These are phyloP conservation scores for Bryoglossum gracile DNA, from an alignment of 495 filamentous ascomycete genomes.

Conservation along the genomic window DNA sequence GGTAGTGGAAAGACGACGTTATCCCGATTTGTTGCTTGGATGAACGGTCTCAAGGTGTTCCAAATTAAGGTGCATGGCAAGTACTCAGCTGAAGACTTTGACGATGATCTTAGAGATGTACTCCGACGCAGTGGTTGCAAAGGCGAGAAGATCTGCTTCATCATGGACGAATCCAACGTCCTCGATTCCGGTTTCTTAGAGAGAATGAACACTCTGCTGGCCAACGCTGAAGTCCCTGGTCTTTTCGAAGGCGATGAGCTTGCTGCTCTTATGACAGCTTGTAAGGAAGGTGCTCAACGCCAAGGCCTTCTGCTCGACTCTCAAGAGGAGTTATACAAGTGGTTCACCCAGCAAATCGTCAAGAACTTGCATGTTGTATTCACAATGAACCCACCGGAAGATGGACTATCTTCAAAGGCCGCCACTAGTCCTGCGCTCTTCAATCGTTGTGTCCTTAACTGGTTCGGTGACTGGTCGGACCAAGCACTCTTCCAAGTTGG, in stretches of 20 bases:
- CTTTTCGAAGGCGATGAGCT: slow-evolving; percentile 97
- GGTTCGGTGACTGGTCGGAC: slow-evolving; percentile 99
- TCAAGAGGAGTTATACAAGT: slow-evolving; percentile 97
- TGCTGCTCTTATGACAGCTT: slow-evolving; percentile 93
- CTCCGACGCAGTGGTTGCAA: slow-evolving; percentile 92
- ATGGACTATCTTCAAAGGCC: slow-evolving; percentile 88
- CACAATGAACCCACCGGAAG: slow-evolving; percentile 99
- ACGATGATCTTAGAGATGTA: slow-evolving; percentile 91
- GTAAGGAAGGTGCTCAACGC: slow-evolving; percentile 94
- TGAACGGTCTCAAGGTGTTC: slow-evolving; percentile 98
- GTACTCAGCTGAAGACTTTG: slow-evolving; percentile 97
- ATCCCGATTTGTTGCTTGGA: slow-evolving; percentile 97
- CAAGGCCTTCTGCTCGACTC: slow-evolving; percentile 93
- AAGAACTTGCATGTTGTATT: slow-evolving; percentile 99
- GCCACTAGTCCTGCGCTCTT: slow-evolving; percentile 96
- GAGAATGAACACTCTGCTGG: slow-evolving; percentile 96
- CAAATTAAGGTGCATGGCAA: slow-evolving; percentile 99
- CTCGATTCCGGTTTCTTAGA: slow-evolving; percentile 97
- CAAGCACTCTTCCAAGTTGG: slow-evolving; percentile 98
- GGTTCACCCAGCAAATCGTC: slow-evolving; percentile 98
- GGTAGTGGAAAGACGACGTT: slow-evolving; percentile 97
- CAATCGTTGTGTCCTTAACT: slow-evolving; percentile 98
- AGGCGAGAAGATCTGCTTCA: slow-evolving; percentile 99
- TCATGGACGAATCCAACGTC: slow-evolving; percentile 99
- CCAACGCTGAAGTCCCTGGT: slow-evolving; percentile 96